phyloP scores from a whole-genome alignment of 2,329 filamentous ascomycete genomes.

The Fulvia fulva region DNA sequence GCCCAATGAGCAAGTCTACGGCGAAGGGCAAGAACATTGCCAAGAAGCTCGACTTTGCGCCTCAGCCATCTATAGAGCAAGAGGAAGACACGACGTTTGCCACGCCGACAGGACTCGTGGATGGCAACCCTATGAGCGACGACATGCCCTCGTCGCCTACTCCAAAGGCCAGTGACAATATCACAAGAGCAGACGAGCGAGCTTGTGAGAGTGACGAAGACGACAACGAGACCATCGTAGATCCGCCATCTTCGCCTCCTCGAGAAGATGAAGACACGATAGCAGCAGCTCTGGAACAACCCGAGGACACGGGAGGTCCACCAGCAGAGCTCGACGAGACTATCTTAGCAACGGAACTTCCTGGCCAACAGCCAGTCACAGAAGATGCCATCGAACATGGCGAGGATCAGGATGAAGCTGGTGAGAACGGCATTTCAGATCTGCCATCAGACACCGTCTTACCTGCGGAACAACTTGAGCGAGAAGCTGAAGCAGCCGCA shows the following conservation, averaged over 20 bases:
- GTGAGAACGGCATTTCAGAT: slow-evolving; percentile 11
- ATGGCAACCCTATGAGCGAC: slow-evolving; percentile 40
- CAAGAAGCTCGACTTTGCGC: slow-evolving; percentile 28
- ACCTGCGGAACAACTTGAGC: slow-evolving; percentile 25
- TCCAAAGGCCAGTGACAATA: slow-evolving; percentile 35
- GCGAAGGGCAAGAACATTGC: slow-evolving; percentile 21
- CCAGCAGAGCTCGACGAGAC: not conserved
- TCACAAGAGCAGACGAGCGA: not conserved
- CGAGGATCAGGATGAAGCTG: not conserved
- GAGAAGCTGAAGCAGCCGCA: slow-evolving; percentile 23
- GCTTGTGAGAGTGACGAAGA: slow-evolving; percentile 8
- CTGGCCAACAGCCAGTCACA: no score
- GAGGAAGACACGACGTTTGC: slow-evolving; percentile 23
- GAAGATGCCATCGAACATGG: not conserved
- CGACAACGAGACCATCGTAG: slow-evolving; percentile 15
- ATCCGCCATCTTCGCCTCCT: slow-evolving; percentile 31
- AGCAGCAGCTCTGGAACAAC: not conserved
- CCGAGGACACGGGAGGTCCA: not conserved
- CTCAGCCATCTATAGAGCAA: not conserved
- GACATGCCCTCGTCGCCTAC: slow-evolving; percentile 53
- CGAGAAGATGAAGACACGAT: slow-evolving; percentile 1
- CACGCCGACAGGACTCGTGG: slow-evolving; percentile 42
- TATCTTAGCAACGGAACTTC: not conserved
- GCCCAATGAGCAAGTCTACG: slow-evolving; percentile 35
- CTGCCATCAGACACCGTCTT: slow-evolving; percentile 26